Conservation (phyloP, 2,329 filamentous ascomycete genomes). For the Fusarium mexicanum region DNA sequence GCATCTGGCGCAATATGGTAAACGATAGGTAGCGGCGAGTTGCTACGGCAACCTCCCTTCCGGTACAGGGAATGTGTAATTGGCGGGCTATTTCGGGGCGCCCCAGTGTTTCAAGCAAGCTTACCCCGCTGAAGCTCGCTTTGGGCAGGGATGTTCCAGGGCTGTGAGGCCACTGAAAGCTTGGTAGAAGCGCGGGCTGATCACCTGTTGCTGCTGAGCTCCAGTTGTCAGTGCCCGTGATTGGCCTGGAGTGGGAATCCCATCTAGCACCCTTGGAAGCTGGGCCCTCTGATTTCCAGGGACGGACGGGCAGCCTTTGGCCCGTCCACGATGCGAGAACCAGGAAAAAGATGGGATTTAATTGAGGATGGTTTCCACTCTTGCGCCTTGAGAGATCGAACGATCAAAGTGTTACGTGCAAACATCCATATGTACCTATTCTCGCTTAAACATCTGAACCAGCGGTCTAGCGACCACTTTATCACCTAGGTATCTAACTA, state of each 20-base stretch:
- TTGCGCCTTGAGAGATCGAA: conserved; percentile 20
- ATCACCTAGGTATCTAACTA: not conserved
- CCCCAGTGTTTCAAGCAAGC: conserved; percentile 37
- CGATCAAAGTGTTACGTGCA: conserved; percentile 12
- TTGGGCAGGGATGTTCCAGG: conserved; percentile 25
- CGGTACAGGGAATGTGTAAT: conserved; percentile 2
- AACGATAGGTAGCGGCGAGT: conserved; percentile 23
- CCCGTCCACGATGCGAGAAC: conserved; percentile 29
- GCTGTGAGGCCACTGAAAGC: conserved; percentile 33
- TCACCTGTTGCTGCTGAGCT: conserved; percentile 24
- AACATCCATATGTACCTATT: not conserved
- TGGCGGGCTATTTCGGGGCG: conserved; percentile 37
- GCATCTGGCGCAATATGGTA: not conserved
- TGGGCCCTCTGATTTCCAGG: conserved; percentile 8
- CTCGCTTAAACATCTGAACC: conserved; percentile 4
- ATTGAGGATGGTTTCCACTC: conserved; percentile 21
- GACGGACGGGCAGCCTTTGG: conserved; percentile 26
- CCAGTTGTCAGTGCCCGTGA: conserved; percentile 8
- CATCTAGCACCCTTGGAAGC: conserved; percentile 8
- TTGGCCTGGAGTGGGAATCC: conserved; percentile 12
- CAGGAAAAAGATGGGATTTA: conserved; percentile 15
- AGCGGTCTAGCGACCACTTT: not conserved
- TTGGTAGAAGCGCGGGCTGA: conserved; percentile 31
- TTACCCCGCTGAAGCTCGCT: conserved; percentile 42
- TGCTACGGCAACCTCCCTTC: conserved; percentile 37